Base-by-base conservation (phyloP, 164 flowering plant genomes). In the Brasenia schreberi region DNA sequence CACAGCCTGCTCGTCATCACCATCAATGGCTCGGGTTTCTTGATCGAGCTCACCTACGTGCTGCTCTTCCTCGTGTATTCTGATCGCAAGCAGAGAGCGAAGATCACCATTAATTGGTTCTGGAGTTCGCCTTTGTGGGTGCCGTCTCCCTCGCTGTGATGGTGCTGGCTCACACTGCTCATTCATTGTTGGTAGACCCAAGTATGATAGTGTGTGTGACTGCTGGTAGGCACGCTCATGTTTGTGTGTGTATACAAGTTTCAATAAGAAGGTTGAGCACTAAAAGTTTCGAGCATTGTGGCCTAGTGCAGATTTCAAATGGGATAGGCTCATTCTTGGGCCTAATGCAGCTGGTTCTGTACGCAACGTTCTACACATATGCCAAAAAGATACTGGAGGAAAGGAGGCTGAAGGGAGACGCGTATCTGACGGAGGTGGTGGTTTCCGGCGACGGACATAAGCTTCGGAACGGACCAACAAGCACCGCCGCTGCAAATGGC, bases 341-440 rank as follows among this genome's bases (percentile, higher is more conserved):
- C 6, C 5, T 81, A 67, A 89, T 72, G 65, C 97, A 93, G 70
- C 67, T 93, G 68, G 53, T 81, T 0, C 74, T 93, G 5, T 89
- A 88, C 62, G 92, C 85, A 10, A 75, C 77, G 0, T 93, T 68
- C 69, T 90, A 90, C 82, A 87, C 81, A 56, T 85, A 92, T 17
- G 87, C 96, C 0, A 66, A 82, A 74, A 52, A 76, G 64, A 79
- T 71, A 59, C 53, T 85, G 17, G 89, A 75, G 7, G 92, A 58
- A 42, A 85, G 88, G 64, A 74, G 77, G 33, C 68, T 19, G 42
- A 79, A 82, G 58, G 78, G 73, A 0, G 23, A n/a, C 23, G 10
- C 78, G 72, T 73, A 72, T 27, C 19, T 85, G 69, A 27, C 82
- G 0, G 82, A 82, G 18, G 72, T 80, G 53, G 80, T 74, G 3